phyloP scores from a whole-genome alignment of 1,284 basidiomycete species.

The Irpex sp. region DNA sequence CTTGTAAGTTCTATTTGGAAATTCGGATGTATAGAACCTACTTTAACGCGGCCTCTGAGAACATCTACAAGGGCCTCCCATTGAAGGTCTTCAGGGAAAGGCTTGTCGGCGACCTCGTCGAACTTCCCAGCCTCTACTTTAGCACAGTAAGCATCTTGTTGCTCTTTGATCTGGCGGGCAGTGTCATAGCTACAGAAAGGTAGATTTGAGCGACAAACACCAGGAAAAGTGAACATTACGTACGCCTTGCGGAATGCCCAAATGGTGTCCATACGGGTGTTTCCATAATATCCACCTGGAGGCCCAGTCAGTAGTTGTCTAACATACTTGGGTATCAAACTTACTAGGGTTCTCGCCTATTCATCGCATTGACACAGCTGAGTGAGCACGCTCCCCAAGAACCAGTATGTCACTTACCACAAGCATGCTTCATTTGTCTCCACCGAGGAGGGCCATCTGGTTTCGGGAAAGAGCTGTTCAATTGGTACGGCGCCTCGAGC shows the following conservation, averaged over 20 bases:
- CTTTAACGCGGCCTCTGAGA: constrained; percentile 71
- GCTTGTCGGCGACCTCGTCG: constrained; percentile 41
- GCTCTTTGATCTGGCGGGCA: constrained; percentile 63
- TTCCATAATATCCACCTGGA: constrained; percentile 30
- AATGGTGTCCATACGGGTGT: constrained; percentile 41
- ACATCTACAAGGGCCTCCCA: constrained; percentile 85
- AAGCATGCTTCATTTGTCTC: constrained; percentile 47
- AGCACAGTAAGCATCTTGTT: constrained; percentile 71
- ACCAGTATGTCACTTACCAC: constrained; percentile 23
- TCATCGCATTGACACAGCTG: not conserved
- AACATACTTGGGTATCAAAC: not conserved
- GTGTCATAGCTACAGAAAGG: constrained; percentile 51
- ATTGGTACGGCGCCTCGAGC: constrained; percentile 40
- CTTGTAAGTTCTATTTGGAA: not conserved
- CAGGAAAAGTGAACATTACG: constrained; percentile 6
- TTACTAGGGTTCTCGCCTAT: constrained; percentile 33
- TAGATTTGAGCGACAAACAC: not conserved
- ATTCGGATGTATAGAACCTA: constrained; percentile 40
- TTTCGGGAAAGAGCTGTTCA: constrained; percentile 30
- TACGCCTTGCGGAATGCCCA: constrained; percentile 40
- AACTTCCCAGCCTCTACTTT: constrained; percentile 52
- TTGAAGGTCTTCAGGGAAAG: constrained; percentile 74
- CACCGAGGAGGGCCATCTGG: constrained; percentile 29
- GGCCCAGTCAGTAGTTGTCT: not conserved
- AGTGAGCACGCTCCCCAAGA: not conserved